Evolutionary conservation across 345 rosid species (phyloP).

Genomic region (Populus ilicifolia): DNA sequence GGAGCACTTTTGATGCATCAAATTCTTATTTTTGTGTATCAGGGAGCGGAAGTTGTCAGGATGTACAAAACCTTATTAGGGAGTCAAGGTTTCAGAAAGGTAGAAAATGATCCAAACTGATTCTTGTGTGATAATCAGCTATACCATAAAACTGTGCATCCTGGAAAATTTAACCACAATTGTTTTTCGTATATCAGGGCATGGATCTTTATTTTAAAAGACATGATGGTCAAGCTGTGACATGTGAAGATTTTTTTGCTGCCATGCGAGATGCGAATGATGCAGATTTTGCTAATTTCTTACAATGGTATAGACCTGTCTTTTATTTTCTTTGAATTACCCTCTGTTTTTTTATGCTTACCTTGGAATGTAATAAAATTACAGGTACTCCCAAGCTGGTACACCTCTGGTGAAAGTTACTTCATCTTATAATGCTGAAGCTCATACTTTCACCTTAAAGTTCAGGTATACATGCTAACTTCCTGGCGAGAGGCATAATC

Average conservation of each 20-base stretch:
- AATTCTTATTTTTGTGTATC: not conserved
- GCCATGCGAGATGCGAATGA: constrained; percentile 97
- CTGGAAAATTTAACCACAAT: not conserved
- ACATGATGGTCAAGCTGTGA: constrained; percentile 96
- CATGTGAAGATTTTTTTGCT: constrained; percentile 94
- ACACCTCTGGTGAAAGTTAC: constrained; percentile 83
- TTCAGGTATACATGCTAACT: constrained; percentile 51
- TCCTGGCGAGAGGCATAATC: not conserved
- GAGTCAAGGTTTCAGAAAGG: constrained; percentile 87
- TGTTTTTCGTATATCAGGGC: constrained; percentile 47
- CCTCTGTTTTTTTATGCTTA: constrained; percentile 1
- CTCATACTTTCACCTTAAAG: constrained; percentile 73
- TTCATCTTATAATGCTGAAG: constrained; percentile 69
- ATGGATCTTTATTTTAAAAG: constrained; percentile 94
- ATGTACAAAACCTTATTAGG: constrained; percentile 99
- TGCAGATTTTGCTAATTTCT: constrained; percentile 91
- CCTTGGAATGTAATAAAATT: constrained; percentile 5
- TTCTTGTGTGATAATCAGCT: not conserved
- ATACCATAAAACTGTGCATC: constrained; percentile 1
- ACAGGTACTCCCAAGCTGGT: constrained; percentile 99
- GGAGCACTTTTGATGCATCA: constrained; percentile 6
- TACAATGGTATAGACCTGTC: constrained; percentile 55
- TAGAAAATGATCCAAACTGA: constrained; percentile 22
- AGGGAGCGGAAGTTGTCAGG: constrained; percentile 99
- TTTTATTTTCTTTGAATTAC: not conserved